phyloP scores from a whole-genome alignment of 2,329 filamentous ascomycete species.

The Hysterium pulicare region DNA sequence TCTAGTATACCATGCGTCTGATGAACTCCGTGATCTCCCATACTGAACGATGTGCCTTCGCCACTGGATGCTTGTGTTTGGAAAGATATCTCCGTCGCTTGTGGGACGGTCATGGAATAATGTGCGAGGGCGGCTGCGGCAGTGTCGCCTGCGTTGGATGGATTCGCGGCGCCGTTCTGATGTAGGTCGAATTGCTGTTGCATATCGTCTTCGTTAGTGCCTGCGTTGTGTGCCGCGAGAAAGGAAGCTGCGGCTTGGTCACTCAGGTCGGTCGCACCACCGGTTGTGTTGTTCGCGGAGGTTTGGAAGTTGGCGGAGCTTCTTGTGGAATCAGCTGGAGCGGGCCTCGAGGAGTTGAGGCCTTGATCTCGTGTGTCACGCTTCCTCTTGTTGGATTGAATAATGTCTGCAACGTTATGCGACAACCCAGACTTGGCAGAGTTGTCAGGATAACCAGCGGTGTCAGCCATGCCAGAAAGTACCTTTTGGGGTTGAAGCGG shows the following conservation, averaged over 20 bases:
- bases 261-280: constrained; percentile 29
- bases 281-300: constrained; percentile 18
- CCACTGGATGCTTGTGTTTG: constrained; percentile 43
- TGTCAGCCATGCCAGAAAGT: constrained; percentile 31
- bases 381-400: constrained; percentile 44
- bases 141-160: constrained; percentile 53
- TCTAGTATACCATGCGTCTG: constrained; percentile 37
- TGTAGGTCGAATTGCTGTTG: constrained; percentile 42
- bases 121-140: constrained; percentile 57
- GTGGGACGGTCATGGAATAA: constrained; percentile 55
- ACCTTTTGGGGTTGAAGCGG: constrained; percentile 5
- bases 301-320: constrained; percentile 12
- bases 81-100: constrained; percentile 54
- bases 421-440: constrained; percentile 29
- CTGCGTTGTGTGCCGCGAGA: constrained; percentile 39
- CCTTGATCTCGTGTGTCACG: constrained; percentile 45
- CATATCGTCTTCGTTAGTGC: constrained; percentile 41
- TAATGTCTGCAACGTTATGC: constrained; percentile 18
- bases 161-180: constrained; percentile 53
- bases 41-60: constrained; percentile 43
- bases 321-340: constrained; percentile 19
- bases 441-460: constrained; percentile 36
- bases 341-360: constrained; percentile 30
- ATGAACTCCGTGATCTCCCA: constrained; percentile 39
- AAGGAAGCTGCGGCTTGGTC: constrained; percentile 39